Evolutionary conservation across 176 grass and related monocot species (phyloP).

Genomic region (Calamus simplicifolius): DNA sequence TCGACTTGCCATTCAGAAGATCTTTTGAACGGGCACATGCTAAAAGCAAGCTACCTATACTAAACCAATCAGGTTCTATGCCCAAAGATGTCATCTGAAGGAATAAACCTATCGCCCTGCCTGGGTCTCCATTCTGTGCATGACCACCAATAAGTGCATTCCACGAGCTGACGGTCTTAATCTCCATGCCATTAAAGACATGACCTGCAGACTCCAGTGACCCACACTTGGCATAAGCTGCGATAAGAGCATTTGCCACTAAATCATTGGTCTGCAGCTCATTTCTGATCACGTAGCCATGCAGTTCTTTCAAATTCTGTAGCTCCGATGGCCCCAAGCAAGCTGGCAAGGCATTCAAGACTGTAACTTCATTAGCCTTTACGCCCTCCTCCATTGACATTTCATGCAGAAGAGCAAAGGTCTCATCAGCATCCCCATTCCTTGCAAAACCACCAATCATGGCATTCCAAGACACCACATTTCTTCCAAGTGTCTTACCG

Average conservation of each 20-base stretch:
- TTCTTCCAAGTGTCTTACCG: neutral
- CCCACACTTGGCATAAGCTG: slow-evolving; percentile 46
- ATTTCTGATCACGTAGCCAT: slow-evolving; percentile 40
- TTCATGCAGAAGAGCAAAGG: slow-evolving; percentile 34
- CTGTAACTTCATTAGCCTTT: slow-evolving; percentile 36
- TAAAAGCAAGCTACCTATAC: slow-evolving; percentile 43
- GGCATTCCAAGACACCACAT: slow-evolving; percentile 54
- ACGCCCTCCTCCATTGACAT: slow-evolving; percentile 26
- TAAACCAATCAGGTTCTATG: slow-evolving; percentile 46
- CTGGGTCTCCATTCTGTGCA: slow-evolving; percentile 36
- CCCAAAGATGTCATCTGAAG: slow-evolving; percentile 25
- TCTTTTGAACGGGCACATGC: slow-evolving; percentile 36
- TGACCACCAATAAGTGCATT: slow-evolving; percentile 40
- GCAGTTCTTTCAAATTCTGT: slow-evolving; percentile 36
- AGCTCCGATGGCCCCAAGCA: slow-evolving; percentile 25
- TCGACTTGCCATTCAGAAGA: slow-evolving; percentile 29
- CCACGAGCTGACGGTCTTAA: slow-evolving; percentile 45
- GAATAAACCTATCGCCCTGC: slow-evolving; percentile 30
- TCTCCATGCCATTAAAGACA: slow-evolving; percentile 22
- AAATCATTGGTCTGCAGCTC: slow-evolving; percentile 33
- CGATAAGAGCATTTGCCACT: slow-evolving; percentile 43
- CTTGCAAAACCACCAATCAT: slow-evolving; percentile 41
- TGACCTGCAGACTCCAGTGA: slow-evolving; percentile 18
- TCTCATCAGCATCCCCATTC: slow-evolving; percentile 20
- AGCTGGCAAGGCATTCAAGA: slow-evolving; percentile 41